Base-by-base conservation (phyloP, 805 yeast species). In the Kuraishia molischiana region DNA sequence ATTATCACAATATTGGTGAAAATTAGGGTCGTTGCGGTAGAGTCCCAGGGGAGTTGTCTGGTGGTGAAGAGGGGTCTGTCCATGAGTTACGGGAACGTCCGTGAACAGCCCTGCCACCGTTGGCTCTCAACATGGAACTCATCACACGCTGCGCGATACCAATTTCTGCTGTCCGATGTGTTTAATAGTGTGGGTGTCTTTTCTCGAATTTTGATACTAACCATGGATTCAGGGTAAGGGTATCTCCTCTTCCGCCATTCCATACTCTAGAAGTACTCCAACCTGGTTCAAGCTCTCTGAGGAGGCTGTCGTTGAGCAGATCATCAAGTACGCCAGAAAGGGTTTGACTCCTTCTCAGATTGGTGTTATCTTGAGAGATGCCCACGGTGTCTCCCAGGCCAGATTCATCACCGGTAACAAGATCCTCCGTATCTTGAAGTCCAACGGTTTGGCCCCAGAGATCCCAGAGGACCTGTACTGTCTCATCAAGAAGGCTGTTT, bases 371-470 rank as follows among this genome's bases (percentile, higher is more conserved):
- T 85, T 92, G 69, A 87, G 99, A 80, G 99, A 92, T 76, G 92
- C 97, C 60, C 97, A 92, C 79, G 99, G 99, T 75, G 97, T 92
- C 61, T 80, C 96, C 67, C 96, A 89, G 75, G 72, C 95, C 58
- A 86, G 83, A 77, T 80, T 90, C 64, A 86, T 86, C 74, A 90
- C 98, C 58, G 97, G 97, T 79, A 80, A 89, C 95, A 92, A 92
- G 85, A 83, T 92, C 63, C 83, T 92, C 72, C 89, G 99, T 84
- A 89, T 92, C 77, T 81, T 92, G 70, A 92, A 90, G 75, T 84
- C 97, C 50, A 87, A 89, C 79, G 99, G 98, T 82, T 85, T 92
- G 65, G 98, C 97, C 64, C 97, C 99, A 71, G 98, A 92, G 76
- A 84, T 92, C 64, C 99, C 99, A 73, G 99, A 92, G 81, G 99